A percentile compares a stretch with the other conserved stretches of the same genome.
Evolutionary conservation across 2,329 filamentous ascomycete genomes (phyloP).

Genomic region (Trichoderma sp.): DNA sequence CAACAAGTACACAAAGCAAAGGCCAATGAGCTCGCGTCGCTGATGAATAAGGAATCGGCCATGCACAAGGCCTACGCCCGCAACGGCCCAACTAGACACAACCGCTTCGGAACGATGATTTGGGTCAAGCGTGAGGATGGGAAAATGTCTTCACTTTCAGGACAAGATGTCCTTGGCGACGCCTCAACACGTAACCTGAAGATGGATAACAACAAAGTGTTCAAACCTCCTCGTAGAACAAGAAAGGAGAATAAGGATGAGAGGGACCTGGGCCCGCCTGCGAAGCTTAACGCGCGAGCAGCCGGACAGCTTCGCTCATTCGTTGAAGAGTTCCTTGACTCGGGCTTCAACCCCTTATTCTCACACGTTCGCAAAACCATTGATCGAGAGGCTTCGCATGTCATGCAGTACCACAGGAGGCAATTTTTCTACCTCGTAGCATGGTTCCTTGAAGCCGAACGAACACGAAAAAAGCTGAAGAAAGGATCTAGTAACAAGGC

Average conservation of each 20-base stretch:
- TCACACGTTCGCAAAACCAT: conserved; percentile 82
- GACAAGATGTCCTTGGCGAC: conserved; percentile 78
- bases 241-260: conserved; percentile 61
- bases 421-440: conserved; percentile 91
- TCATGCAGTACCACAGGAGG: conserved; percentile 70
- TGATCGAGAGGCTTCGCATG: conserved; percentile 80
- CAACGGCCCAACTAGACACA: conserved; percentile 81
- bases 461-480: conserved; percentile 62
- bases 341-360: conserved; percentile 91
- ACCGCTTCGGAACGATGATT: conserved; percentile 93
- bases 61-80: conserved; percentile 75
- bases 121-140: conserved; percentile 88
- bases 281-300: conserved; percentile 68
- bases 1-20: conserved; percentile 66
- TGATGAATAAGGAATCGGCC: conserved; percentile 80
- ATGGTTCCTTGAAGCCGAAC: conserved; percentile 90
- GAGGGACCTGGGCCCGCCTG: conserved; percentile 73
- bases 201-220: conserved; percentile 88
- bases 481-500: conserved; percentile 47
- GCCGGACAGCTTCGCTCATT: conserved; percentile 75
- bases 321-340: conserved; percentile 90
- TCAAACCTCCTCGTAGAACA: conserved; percentile 71
- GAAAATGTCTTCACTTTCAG: conserved; percentile 81
- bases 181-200: conserved; percentile 73
- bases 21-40: conserved; percentile 66